phyloP scores from a whole-genome alignment of 345 rosid species.

The Mangifera indica region DNA sequence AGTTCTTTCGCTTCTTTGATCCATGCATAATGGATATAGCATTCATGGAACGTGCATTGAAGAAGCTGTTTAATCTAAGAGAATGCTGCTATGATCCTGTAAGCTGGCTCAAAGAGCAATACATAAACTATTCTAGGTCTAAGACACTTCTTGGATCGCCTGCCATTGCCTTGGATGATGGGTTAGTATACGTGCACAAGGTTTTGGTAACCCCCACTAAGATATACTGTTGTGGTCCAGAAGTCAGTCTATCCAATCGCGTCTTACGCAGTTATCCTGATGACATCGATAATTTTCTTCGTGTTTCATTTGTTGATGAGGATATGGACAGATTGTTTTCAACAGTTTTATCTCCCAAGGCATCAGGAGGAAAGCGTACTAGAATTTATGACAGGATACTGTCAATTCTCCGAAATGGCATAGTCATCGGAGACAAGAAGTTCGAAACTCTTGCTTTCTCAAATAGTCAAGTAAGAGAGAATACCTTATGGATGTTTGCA shows the following conservation, averaged over 20 bases:
- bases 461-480: conserved; percentile 46
- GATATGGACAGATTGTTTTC: conserved; percentile 35
- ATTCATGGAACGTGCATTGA: conserved; percentile 37
- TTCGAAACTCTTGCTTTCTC: conserved; percentile 55
- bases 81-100: conserved; percentile 52
- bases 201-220: conserved; percentile 51
- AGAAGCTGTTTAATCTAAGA: conserved; percentile 39
- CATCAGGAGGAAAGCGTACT: conserved; percentile 31
- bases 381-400: conserved; percentile 36
- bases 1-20: conserved; percentile 38
- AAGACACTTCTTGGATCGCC: conserved; percentile 21
- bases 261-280: conserved; percentile 35
- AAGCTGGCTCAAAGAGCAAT: conserved; percentile 41
- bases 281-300: conserved; percentile 42
- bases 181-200: conserved; percentile 41
- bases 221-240: conserved; percentile 48
- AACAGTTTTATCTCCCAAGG: conserved; percentile 33
- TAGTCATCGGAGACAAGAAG: conserved; percentile 38
- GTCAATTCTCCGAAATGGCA: conserved; percentile 39
- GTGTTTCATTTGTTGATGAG: conserved; percentile 53
- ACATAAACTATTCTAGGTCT: conserved; percentile 11
- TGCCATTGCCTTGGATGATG: conserved; percentile 29
- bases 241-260: conserved; percentile 47
- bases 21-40: conserved; percentile 15
- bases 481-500: conserved; percentile 58